phyloP scores from a whole-genome alignment of 176 grass and related monocot genomes.

The Alopecurus myosuroides region DNA sequence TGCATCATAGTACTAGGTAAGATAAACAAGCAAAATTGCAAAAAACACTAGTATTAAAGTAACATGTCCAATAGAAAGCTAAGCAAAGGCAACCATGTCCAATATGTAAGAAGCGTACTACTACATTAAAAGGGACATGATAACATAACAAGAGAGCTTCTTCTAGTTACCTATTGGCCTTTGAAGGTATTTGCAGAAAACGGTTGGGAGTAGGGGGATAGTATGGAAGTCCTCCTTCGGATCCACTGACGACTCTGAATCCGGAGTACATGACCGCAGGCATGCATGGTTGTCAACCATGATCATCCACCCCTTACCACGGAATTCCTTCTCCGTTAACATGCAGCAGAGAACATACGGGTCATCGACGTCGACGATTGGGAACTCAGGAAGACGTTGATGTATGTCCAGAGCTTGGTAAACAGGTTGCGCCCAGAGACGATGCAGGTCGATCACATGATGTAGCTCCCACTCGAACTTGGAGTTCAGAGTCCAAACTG shows the following conservation, averaged over 20 bases:
- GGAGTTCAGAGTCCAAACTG: neutral
- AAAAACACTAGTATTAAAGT: no score
- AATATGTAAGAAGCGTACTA: no score
- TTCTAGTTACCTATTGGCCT: neutral
- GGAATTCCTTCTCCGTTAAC: neutral
- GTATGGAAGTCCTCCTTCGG: neutral
- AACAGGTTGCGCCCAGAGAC: neutral
- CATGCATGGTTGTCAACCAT: neutral
- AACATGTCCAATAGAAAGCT: no score
- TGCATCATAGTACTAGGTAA: no score
- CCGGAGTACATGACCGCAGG: neutral
- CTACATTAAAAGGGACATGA: neutral
- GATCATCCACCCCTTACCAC: neutral
- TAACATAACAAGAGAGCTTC: neutral
- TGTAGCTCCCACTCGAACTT: neutral
- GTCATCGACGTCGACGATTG: neutral
- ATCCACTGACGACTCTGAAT: neutral
- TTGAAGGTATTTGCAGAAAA: neutral
- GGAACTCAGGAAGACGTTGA: neutral
- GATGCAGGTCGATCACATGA: neutral
- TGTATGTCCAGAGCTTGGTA: neutral
- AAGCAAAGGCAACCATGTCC: no score
- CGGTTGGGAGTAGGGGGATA: neutral
- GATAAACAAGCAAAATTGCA: no score
- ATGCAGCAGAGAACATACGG: neutral